Evolutionary conservation across 306 rosid genomes (phyloP).

Genomic region (Prosopis cineraria): DNA sequence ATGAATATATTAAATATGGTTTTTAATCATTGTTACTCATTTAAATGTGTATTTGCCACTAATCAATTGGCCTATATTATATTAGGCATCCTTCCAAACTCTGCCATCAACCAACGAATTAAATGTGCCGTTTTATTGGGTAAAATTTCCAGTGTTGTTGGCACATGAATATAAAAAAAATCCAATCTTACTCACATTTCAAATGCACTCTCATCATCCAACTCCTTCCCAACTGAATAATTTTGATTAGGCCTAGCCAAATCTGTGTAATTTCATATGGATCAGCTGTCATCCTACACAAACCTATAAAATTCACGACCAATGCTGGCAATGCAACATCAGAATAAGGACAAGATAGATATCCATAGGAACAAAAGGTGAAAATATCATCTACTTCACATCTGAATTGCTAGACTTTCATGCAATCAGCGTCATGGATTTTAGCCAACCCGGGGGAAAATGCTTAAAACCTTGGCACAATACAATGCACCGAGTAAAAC

Average conservation of each 20-base stretch:
- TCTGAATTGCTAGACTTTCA: background rate
- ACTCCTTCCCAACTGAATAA: background rate
- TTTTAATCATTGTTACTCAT: background rate
- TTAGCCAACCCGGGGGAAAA: conserved; percentile 12
- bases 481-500: conserved; percentile 14
- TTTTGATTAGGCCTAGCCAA: background rate
- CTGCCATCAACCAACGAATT: background rate
- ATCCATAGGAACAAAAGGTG: background rate
- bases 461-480: background rate
- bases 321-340: background rate
- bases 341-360: background rate
- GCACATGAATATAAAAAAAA: background rate
- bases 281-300: background rate
- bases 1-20: background rate
- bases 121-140: background rate
- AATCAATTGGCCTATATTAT: background rate
- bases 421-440: background rate
- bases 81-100: background rate
- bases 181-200: background rate
- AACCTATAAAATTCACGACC: background rate
- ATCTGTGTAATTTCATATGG: background rate
- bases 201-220: background rate
- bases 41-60: background rate
- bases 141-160: background rate
- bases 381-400: background rate